Base-by-base conservation (phyloP, 2,329 filamentous ascomycete species). In the Nemania bipapillata region DNA sequence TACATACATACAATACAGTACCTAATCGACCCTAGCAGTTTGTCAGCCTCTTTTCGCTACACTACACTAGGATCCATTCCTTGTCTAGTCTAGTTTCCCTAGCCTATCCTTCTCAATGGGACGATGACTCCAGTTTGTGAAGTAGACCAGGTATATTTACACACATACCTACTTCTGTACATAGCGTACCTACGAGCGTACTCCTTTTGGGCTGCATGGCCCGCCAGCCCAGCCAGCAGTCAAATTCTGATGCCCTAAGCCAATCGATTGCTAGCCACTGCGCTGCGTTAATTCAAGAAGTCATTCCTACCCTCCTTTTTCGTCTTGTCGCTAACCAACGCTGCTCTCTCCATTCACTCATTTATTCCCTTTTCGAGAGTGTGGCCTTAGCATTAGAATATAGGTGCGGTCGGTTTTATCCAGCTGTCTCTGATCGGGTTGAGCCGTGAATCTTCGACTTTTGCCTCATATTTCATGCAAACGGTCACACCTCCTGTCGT, bases 151-250 rank as follows among this genome's bases (percentile, higher is more conserved):
- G 17, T 45, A 45, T n/a, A 20, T 8, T 20, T n/a, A n/a, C 6
- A n/a, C 17, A 17, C 20, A 45, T n/a, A 20, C 17, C 8, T n/a
- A n/a, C 40, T 45, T 5, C 17, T n/a, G 17, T 45, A 45, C 40
- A 45, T 45, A n/a, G n/a, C n/a, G n/a, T n/a, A 45, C 30, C 52
- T 32, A 61, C 47, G 42, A 50, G 30, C 53, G 66, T 49, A 58
- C 70, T 71, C 76, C 76, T 75, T 78, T 77, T 73, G 66, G 73
- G 71, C 71, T 74, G 75, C 76, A 77, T 77, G 70, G 72, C 74
- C 72, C 69, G 71, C 70, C 73, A 73, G 70, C 72, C 40, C 40
- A 65, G 71, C 75, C 75, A 73, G 75, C 70, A 58, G 68, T 30
- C 47, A 72, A 69, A 70, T 73, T 72, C 71, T 63, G 58, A 57